Evolutionary conservation across 805 yeast genomes (phyloP).

Genomic region (Henningerozyma blattae): DNA sequence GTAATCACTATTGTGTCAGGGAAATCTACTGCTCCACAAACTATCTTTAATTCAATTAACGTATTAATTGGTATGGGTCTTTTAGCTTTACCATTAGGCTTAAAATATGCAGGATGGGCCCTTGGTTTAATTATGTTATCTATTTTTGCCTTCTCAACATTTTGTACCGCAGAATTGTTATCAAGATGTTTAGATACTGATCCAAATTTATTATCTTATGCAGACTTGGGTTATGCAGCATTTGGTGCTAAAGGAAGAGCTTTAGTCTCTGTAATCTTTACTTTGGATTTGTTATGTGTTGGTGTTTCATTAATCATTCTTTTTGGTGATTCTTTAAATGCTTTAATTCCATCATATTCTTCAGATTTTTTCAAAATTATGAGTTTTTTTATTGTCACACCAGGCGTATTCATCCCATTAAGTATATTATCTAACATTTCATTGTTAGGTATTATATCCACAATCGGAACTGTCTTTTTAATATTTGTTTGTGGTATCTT

Average conservation of each 20-base stretch:
- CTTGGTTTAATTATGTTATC: constrained; percentile 49
- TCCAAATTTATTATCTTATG: constrained; percentile 71
- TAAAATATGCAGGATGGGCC: constrained; percentile 59
- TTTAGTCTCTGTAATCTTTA: constrained; percentile 59
- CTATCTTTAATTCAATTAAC: constrained; percentile 66
- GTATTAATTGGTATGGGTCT: constrained; percentile 69
- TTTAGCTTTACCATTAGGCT: constrained; percentile 59
- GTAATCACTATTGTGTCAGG: constrained; percentile 65
- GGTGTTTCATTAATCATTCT: constrained; percentile 73
- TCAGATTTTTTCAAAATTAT: constrained; percentile 48
- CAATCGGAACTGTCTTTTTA: constrained; percentile 48
- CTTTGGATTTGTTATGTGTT: constrained; percentile 66
- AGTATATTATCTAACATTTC: constrained; percentile 59
- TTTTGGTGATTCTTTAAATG: constrained; percentile 76
- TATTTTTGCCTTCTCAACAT: constrained; percentile 55
- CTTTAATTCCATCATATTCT: constrained; percentile 45
- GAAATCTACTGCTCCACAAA: constrained; percentile 70
- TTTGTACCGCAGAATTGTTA: constrained; percentile 63
- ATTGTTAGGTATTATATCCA: constrained; percentile 58
- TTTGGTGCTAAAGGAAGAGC: constrained; percentile 70
- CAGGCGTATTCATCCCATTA: constrained; percentile 72
- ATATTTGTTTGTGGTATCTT: constrained; percentile 53
- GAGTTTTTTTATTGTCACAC: constrained; percentile 62
- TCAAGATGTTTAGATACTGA: constrained; percentile 73
- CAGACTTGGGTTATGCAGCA: constrained; percentile 80